Base-by-base conservation (phyloP, 2,329 filamentous ascomycete genomes). In the Pestalotiopsis sp. region DNA sequence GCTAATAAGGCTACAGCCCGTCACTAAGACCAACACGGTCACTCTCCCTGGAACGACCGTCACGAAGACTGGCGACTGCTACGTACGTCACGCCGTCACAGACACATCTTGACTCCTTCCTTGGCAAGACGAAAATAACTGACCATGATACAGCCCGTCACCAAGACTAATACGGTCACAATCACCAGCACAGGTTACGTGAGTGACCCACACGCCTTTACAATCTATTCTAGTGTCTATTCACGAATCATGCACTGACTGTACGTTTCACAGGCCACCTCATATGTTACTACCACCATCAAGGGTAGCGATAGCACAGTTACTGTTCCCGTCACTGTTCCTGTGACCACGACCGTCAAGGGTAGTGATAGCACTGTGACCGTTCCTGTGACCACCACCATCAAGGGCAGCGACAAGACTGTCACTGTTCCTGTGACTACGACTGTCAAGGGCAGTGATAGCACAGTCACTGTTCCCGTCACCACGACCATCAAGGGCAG, bases 41-140 rank as follows among this genome's bases (percentile, higher is more conserved):
- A 64, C 61, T 25, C 38, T 20, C 13, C 38, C 61, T n/a, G 60
- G 60, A 62, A 62, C 36, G 60, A 62, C 60, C n/a, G 60, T 59
- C 20, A 59, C 57, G 20, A 23, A 59, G 57, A 59, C 57, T 17
- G 57, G 57, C 56, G 12, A 58, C 20, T 31, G 27, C 27, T 31
- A 31, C 5, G 27, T 31, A 31, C 4, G 27, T 31, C 27, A 31
- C 27, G 1, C 7, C 27, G 7, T 31, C 27, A 6, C 5, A 31
- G 27, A 31, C 7, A 31, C 27, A 31, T 31, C 27, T 31, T 5
- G 27, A 31, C 27, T 7, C 4, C 1, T 31, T 31, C 27, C 27
- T 1, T 31, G 5, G 4, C 27, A 7, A 31, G 4, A 31, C 5
- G 27, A 31, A 31, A 31, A 1, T 7, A 31, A 7, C 27, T 31